Base-by-base conservation (phyloP, 2,329 filamentous ascomycete genomes). In the Fusarium sulawesiense region DNA sequence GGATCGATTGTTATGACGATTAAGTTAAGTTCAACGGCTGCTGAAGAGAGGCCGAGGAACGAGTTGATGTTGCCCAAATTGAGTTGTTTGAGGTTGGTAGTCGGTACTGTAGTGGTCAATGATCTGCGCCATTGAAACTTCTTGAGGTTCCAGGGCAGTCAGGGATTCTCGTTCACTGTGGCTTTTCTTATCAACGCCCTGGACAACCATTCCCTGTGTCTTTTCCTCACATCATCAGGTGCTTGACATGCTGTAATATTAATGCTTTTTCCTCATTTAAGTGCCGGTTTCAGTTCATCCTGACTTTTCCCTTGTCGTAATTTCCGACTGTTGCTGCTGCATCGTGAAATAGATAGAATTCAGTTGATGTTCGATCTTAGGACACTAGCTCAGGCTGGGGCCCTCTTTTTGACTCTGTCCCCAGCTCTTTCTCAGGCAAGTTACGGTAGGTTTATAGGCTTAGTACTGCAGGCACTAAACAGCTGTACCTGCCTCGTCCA, bases 71-170 rank as follows among this genome's bases (percentile, higher is more conserved):
- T 20, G 32, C 25, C 32, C 11, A 18, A 51, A 25, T 12, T 27
- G 23, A 41, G 32, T 27, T 51, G 13, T 10, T 40, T 34, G 34
- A 46, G 27, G 27, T 34, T 41, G 23, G 40, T 21, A 60, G 13
- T 37, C 40, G 44, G 34, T 37, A n/a, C 9, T 37, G 34, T 29
- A 49, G 34, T 49, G 47, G 64, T 54, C 14, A 34, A 60, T 27
- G 61, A 60, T 66, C 61, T 66, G 61, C 63, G n/a, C 48, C 50
- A 66, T 66, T 66, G 63, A 66, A 66, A 66, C 63, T 60, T 60
- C 47, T 60, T 48, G 49, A 20, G 25, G 55, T 65, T 66, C 61
- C 47, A 65, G 29, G 54, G 47, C 47, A 65, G 61, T 25, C 54
- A 66, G 61, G 63, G 61, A 65, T 60, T 42, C 40, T 51, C 14